Evolutionary conservation across 2,329 filamentous ascomycete species (phyloP), one percentile per base, ranked within the genome.

Genomic region (Fusarium mundagurra): DNA sequence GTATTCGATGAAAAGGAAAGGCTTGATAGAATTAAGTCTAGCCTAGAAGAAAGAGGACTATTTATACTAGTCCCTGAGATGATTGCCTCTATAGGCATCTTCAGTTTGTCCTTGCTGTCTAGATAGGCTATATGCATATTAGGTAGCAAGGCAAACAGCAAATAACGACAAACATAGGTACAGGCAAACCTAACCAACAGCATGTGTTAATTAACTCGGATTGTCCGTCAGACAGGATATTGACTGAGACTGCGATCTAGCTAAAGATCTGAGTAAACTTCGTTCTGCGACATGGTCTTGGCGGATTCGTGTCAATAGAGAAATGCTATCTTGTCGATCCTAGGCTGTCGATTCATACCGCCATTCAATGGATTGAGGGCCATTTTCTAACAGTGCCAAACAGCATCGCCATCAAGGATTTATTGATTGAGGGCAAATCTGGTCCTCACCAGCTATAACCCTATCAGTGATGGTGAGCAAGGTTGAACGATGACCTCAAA

Each of bases 211-310:
- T 61, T 24, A 57, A 55, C 38, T 55, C 38, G 27, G 58, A 54
- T 43, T 44, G 39, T 43, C 39, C 20, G 48, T 57, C 38, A 67
- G 57, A 71, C 67, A 55, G 44, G 27, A 63, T 48, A 33, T 57
- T 38, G 57, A 61, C 31, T 24, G 51, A 58, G 51, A 48, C 31
- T 20, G 22, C 43, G 24, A 44, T 50, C 60, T 41, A 44, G 44
- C 44, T 55, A 47, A 47, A 57, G 41, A 47, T 51, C 45, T 45
- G 24, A 63, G 43, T 44, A 22, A 44, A 43, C 43, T 36, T 67
- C n/a, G 36, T 45, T 71, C 43, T 34, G 38, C 38, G 27, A 60
- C 50, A 59, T 61, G 41, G 34, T 47, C 50, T 50, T 67, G 38
- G 39, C 24, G 43, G 24, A 59, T 59, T 36, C 43, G 41, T 47